These are phyloP conservation scores for Beta lomatogona DNA, from an alignment of 179 eudicot species.

Conservation along the genomic window DNA sequence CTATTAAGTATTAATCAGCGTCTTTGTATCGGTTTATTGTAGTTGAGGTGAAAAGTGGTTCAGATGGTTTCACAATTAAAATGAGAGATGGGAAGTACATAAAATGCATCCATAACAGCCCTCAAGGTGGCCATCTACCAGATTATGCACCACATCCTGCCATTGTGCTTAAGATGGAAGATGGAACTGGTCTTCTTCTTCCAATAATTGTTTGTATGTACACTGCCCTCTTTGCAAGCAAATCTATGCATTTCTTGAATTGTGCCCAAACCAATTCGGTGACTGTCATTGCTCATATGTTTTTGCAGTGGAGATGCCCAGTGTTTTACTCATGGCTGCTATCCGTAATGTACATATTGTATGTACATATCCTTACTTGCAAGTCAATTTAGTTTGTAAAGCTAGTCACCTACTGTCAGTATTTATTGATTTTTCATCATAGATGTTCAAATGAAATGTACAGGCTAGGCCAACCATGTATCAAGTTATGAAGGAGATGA, in stretches of 20 bases:
- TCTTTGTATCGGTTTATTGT: constrained; percentile 25
- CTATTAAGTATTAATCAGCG: background rate
- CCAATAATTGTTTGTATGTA: constrained; percentile 94
- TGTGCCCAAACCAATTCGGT: background rate
- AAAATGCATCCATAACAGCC: constrained; percentile 84
- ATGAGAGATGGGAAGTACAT: constrained; percentile 84
- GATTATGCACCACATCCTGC: constrained; percentile 96
- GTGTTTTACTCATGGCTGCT: constrained; percentile 93
- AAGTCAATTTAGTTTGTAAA: constrained; percentile 10
- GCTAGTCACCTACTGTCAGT: background rate
- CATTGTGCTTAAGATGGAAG: constrained; percentile 95
- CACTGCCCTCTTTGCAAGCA: constrained; percentile 11
- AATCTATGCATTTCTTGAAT: constrained; percentile 5
- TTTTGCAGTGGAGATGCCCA: constrained; percentile 91
- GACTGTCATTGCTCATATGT: constrained; percentile 8
- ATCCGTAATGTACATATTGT: constrained; percentile 84
- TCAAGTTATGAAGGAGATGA: constrained; percentile 83
- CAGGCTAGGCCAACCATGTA: constrained; percentile 98
- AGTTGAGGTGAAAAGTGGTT: constrained; percentile 93
- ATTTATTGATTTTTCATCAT: background rate
- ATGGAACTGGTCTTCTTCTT: constrained; percentile 89
- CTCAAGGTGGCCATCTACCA: constrained; percentile 78
- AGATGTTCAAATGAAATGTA: constrained; percentile 14
- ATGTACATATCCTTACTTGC: constrained; percentile 26
- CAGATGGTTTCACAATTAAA: constrained; percentile 81